These are phyloP conservation scores for Geotrichum australiense DNA, from an alignment of 1,139 yeast species.

Conservation along the genomic window DNA sequence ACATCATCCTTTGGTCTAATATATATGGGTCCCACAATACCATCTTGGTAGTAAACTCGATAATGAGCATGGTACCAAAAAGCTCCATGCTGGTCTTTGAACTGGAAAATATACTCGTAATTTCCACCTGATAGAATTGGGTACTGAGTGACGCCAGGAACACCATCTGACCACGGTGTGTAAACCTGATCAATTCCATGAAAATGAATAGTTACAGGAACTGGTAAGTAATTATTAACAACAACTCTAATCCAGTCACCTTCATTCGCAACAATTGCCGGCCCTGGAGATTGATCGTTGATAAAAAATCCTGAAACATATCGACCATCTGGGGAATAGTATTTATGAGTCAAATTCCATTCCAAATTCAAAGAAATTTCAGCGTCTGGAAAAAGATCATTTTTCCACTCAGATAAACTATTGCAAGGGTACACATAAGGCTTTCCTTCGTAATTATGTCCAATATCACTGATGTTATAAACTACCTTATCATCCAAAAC, in stretches of 20 bases:
- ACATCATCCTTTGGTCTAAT: constrained; percentile 8
- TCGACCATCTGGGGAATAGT: constrained; percentile 26
- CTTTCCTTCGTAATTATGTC: constrained; percentile 1
- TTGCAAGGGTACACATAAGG: constrained; percentile 3
- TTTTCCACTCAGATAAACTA: constrained; percentile 8
- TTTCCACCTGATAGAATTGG: constrained; percentile 34
- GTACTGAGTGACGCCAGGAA: constrained; percentile 35
- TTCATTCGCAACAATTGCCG: constrained; percentile 33
- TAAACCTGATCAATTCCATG: constrained; percentile 37
- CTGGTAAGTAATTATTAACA: constrained; percentile 30
- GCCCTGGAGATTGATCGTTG: constrained; percentile 37
- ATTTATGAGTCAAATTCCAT: constrained; percentile 20
- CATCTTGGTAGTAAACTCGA: constrained; percentile 37
- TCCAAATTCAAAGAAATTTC: constrained; percentile 7
- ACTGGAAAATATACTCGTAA: constrained; percentile 30
- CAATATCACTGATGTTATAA: background rate
- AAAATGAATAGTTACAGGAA: constrained; percentile 27
- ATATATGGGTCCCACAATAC: constrained; percentile 30
- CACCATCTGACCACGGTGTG: constrained; percentile 38
- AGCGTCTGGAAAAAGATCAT: constrained; percentile 5
- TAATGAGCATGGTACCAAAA: constrained; percentile 39
- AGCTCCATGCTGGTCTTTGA: constrained; percentile 33
- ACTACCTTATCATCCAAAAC: background rate
- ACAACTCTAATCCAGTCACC: constrained; percentile 34
- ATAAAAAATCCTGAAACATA: constrained; percentile 27